Evolutionary conservation across 2,329 filamentous ascomycete genomes (phyloP).

Genomic region (Calonectria hawksworthii): DNA sequence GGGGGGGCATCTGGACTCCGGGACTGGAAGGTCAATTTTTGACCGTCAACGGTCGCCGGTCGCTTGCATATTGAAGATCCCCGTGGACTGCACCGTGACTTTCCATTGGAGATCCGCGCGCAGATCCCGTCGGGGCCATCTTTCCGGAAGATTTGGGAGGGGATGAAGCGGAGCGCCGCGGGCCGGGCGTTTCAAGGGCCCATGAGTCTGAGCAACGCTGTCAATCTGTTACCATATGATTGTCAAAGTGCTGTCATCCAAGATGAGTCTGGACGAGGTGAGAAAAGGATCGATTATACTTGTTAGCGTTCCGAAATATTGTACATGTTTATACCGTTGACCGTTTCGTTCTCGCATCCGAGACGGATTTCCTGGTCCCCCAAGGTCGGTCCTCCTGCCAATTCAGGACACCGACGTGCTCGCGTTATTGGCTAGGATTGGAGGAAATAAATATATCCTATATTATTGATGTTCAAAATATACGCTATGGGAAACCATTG

Average conservation of each 20-base stretch:
- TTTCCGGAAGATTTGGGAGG: neutral
- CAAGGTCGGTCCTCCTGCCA: neutral
- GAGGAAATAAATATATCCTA: neutral
- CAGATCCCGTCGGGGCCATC: neutral
- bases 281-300: neutral
- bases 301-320: neutral
- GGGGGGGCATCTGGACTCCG: neutral
- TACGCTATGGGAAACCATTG: neutral
- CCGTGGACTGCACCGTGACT: neutral
- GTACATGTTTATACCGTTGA: neutral
- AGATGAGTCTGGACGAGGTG: neutral
- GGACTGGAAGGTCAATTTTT: conserved; percentile 12
- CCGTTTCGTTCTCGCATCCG: neutral
- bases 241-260: neutral
- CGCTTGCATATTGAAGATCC: neutral
- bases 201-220: neutral
- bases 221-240: neutral
- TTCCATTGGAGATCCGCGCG: neutral
- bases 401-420: neutral
- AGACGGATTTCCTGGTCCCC: neutral
- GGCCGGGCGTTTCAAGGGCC: neutral
- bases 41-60: neutral
- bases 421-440: neutral
- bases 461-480: neutral
- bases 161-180: neutral